These are phyloP conservation scores for Scedosporium minutisporum DNA, from an alignment of 2,329 filamentous ascomycete genomes.

Conservation along the genomic window DNA sequence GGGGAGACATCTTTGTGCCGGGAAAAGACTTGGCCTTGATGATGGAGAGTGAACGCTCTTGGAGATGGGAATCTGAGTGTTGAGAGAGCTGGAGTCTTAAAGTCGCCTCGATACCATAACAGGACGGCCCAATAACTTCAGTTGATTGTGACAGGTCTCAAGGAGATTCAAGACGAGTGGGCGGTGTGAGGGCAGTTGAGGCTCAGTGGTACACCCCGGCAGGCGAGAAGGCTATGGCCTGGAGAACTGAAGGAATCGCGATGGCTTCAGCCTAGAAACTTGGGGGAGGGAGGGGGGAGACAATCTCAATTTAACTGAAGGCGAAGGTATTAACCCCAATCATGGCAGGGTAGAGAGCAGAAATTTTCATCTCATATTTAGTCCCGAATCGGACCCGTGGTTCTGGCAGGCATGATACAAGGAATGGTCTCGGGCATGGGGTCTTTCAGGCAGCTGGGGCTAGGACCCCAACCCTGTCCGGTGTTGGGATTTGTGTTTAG, in stretches of 20 bases:
- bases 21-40: not conserved
- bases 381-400: not conserved
- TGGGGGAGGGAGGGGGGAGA: not conserved
- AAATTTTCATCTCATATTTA: not conserved
- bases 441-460: not conserved
- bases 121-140: too few species aligned
- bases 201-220: too few species aligned
- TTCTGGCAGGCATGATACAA: not conserved
- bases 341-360: not conserved
- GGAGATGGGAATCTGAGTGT: not conserved
- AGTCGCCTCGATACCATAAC: too few species aligned
- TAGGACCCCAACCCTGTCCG: not conserved
- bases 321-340: not conserved
- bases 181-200: too few species aligned
- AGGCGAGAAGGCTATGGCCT: not conserved
- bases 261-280: too few species aligned
- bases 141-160: too few species aligned
- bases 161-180: too few species aligned
- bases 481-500: not conserved
- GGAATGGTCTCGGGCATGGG: not conserved
- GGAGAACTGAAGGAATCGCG: not conserved
- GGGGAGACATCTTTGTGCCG: not conserved
- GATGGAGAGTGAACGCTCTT: not conserved
- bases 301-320: not conserved
- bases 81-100: not conserved